Evolutionary conservation across 164 flowering plant genomes (phyloP).

Genomic region (Nymphaea colorata): DNA sequence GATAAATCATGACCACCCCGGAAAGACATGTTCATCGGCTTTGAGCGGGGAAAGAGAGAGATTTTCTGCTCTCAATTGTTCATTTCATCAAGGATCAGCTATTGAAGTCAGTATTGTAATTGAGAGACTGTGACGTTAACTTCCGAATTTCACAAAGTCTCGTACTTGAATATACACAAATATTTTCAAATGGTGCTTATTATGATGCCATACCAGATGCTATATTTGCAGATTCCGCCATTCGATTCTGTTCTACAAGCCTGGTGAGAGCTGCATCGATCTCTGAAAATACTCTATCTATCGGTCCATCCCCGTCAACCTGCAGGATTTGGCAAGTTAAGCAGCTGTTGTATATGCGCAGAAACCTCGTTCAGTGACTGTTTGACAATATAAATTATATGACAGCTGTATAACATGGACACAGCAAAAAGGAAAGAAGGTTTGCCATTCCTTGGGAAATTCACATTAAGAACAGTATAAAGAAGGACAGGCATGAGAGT

Average conservation of each 20-base stretch:
- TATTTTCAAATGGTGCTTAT: no score
- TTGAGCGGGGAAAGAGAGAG: no score
- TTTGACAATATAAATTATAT: neutral
- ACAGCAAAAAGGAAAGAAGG: neutral
- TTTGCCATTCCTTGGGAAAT: neutral
- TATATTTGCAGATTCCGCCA: neutral
- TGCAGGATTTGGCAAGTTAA: slow-evolving; percentile 13
- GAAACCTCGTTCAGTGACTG: neutral
- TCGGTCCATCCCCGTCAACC: slow-evolving; percentile 46
- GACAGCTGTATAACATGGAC: neutral
- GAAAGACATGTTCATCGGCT: no score
- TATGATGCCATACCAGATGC: neutral
- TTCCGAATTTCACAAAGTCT: no score
- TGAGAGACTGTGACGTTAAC: no score
- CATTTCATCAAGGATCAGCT: no score
- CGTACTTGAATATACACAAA: no score
- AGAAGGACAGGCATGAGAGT: neutral
- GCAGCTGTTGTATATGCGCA: neutral
- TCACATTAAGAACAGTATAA: neutral
- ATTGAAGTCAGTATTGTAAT: no score
- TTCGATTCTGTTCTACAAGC: neutral
- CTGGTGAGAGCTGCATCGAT: slow-evolving; percentile 30
- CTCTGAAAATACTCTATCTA: slow-evolving; percentile 52
- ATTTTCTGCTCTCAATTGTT: no score
- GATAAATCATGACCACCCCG: no score